Conservation (phyloP, 2,329 filamentous ascomycete genomes). For the Cordyceps fumosorosea region DNA sequence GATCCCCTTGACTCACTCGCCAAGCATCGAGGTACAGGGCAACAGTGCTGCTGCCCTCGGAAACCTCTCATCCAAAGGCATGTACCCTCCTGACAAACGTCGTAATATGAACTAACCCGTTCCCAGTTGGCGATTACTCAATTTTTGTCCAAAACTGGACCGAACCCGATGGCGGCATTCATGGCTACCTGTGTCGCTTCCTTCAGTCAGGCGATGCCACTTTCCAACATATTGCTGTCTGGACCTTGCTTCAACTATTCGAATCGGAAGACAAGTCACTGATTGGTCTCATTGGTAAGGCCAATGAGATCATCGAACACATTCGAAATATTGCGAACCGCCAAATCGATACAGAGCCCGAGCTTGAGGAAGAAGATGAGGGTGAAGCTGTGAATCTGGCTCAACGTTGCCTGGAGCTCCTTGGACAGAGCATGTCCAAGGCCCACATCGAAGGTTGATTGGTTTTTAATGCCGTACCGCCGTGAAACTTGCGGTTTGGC, state of each 20-base stretch:
- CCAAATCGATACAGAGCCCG: constrained; percentile 79
- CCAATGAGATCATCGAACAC: constrained; percentile 85
- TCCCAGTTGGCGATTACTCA: constrained; percentile 83
- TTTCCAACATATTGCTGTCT: constrained; percentile 98
- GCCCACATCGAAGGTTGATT: constrained; percentile 71
- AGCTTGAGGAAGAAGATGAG: constrained; percentile 83
- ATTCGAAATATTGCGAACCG: constrained; percentile 87
- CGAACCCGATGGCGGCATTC: constrained; percentile 87
- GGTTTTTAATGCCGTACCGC: not conserved
- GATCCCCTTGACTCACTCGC: constrained; percentile 89
- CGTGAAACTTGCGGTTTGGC: not conserved
- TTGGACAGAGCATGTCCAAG: constrained; percentile 70
- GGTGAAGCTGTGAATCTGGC: constrained; percentile 89
- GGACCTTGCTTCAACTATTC: constrained; percentile 90
- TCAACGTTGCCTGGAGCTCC: constrained; percentile 78
- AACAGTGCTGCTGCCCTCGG: constrained; percentile 95
- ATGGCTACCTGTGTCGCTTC: constrained; percentile 90
- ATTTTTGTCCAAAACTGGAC: constrained; percentile 95
- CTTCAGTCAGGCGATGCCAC: constrained; percentile 90
- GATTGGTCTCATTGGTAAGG: constrained; percentile 82
- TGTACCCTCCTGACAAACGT: constrained; percentile 17
- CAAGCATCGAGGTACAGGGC: constrained; percentile 95
- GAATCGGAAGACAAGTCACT: constrained; percentile 90
- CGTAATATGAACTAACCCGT: constrained; percentile 11
- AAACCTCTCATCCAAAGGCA: constrained; percentile 95